These are phyloP conservation scores for Marasmius oreades DNA, from an alignment of 1,284 basidiomycete genomes.

Conservation along the genomic window DNA sequence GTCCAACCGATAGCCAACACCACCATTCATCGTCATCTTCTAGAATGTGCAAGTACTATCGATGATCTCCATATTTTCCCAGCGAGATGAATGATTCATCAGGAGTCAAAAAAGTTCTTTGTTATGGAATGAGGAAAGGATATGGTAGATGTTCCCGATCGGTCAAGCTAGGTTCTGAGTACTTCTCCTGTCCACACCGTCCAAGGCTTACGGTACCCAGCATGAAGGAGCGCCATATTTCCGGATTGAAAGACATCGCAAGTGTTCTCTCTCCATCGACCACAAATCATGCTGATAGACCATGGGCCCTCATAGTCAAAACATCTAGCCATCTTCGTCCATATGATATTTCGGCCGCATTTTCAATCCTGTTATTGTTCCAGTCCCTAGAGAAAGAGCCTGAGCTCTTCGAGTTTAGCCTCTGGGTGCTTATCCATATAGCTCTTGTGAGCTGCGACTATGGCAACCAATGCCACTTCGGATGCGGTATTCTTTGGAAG, in stretches of 20 bases:
- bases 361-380: not conserved
- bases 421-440: conserved; percentile 47
- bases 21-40: not conserved
- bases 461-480: conserved; percentile 76
- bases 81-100: not conserved
- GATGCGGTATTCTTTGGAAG: conserved; percentile 74
- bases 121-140: not conserved
- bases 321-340: not conserved
- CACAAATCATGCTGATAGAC: not conserved
- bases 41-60: not conserved
- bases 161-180: not conserved
- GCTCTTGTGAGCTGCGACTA: conserved; percentile 77
- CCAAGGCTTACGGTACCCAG: not conserved
- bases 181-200: not conserved
- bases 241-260: not conserved
- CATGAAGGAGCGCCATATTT: not conserved
- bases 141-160: not conserved
- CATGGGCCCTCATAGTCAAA: not conserved
- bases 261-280: not conserved
- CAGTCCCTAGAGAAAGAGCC: too few relatives aligned
- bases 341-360: not conserved
- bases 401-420: conserved; percentile 57
- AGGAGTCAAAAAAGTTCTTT: not conserved
- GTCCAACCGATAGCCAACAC: too few relatives aligned
- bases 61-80: not conserved